A percentile compares a stretch with the other conserved stretches of the same genome.
phyloP scores from a whole-genome alignment of 2,329 filamentous ascomycete species.

The Aspergillus calidoustus region DNA sequence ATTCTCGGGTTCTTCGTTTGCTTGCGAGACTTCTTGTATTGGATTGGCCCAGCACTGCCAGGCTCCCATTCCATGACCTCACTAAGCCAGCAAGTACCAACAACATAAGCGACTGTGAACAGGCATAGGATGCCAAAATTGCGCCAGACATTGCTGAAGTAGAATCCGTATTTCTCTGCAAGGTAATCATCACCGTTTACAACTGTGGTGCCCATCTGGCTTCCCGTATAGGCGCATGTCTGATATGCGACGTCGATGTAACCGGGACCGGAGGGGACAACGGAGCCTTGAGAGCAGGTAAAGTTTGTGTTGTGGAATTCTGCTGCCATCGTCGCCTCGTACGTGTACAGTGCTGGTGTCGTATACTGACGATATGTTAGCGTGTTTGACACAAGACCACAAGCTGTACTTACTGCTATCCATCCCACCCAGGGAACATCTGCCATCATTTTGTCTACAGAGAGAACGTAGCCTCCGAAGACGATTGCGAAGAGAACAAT shows the following conservation, averaged over 20 bases:
- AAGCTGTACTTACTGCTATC: conserved; percentile 44
- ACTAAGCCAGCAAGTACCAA: conserved; percentile 68
- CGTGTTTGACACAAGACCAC: neutral
- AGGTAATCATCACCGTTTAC: conserved; percentile 61
- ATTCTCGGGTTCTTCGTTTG: conserved; percentile 15
- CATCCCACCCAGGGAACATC: conserved; percentile 67
- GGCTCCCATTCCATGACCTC: conserved; percentile 66
- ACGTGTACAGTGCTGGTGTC: conserved; percentile 59
- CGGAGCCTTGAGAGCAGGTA: conserved; percentile 58
- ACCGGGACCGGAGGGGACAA: conserved; percentile 61
- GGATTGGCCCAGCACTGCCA: conserved; percentile 64
- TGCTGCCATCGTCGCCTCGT: conserved; percentile 67
- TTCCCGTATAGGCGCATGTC: conserved; percentile 62
- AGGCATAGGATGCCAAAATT: conserved; percentile 77
- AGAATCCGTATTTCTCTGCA: conserved; percentile 53
- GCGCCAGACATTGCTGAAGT: conserved; percentile 63
- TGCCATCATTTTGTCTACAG: conserved; percentile 59
- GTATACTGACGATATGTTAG: conserved; percentile 42
- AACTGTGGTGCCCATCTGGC: conserved; percentile 52
- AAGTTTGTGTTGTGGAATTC: conserved; percentile 62
- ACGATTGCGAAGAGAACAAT: conserved; percentile 63
- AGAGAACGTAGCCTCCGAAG: conserved; percentile 66
- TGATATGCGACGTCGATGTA: conserved; percentile 57
- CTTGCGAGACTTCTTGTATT: conserved; percentile 66
- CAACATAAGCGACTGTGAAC: conserved; percentile 71